Evolutionary conservation across 139 green algal genomes (phyloP).

Genomic region (Chlamydomonas sp.): DNA sequence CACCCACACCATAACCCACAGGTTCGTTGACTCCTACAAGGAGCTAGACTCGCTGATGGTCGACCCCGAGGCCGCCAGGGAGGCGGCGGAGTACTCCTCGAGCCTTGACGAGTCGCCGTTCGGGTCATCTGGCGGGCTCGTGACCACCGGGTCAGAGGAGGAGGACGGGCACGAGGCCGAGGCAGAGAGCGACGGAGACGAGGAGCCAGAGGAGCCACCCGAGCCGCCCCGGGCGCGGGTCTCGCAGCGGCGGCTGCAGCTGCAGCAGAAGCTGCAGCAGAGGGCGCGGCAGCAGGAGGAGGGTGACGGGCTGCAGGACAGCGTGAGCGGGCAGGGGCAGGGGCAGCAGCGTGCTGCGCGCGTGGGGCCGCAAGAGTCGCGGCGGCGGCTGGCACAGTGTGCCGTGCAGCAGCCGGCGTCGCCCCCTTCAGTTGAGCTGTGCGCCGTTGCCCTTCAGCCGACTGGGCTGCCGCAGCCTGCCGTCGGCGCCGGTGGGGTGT

Average conservation of each 20-base stretch:
- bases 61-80: constrained; percentile 8
- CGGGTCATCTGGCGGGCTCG: not conserved
- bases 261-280: not conserved
- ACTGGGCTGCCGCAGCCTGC: too few relatives aligned
- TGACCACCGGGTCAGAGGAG: constrained; percentile 10
- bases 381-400: too few relatives aligned
- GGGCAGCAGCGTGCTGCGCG: too few relatives aligned
- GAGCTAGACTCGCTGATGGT: constrained; percentile 17
- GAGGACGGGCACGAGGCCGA: not conserved
- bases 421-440: too few relatives aligned
- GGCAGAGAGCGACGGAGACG: not conserved
- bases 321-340: too few relatives aligned
- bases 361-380: too few relatives aligned
- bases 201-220: not conserved
- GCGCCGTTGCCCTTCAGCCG: too few relatives aligned
- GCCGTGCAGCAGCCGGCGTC: too few relatives aligned
- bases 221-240: not conserved
- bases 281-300: not conserved
- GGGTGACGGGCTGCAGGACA: not conserved
- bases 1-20: not conserved
- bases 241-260: not conserved
- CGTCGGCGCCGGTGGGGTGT: too few relatives aligned
- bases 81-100: constrained; percentile 20
- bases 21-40: constrained; percentile 16
- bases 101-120: constrained; percentile 1